Percentiles rank a stretch among this genome's conserved stretches.
Conservation (phyloP, 2,329 filamentous ascomycete species). For the Scedosporium apiospermum region DNA sequence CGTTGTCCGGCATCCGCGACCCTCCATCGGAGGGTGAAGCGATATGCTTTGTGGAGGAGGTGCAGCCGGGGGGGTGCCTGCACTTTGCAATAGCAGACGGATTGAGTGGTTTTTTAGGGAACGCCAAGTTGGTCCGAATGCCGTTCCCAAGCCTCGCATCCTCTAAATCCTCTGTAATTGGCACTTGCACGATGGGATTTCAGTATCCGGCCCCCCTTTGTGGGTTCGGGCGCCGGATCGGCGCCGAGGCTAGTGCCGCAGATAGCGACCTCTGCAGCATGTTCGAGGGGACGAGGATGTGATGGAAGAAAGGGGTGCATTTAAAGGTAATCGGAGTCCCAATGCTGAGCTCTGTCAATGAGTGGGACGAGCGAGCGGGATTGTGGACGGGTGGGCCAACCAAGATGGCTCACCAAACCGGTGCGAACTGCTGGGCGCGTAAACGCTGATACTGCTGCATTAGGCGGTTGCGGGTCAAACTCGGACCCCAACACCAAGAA, state of each 20-base stretch:
- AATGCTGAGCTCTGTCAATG: background rate
- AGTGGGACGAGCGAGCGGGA: background rate
- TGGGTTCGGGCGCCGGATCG: background rate
- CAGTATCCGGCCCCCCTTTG: background rate
- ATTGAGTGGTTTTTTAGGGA: background rate
- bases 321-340: background rate
- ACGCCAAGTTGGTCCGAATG: background rate
- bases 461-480: background rate
- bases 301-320: background rate
- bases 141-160: background rate
- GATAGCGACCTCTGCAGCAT: background rate
- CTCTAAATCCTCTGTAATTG: background rate
- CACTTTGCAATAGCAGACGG: background rate
- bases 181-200: background rate
- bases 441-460: background rate
- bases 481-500: background rate
- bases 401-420: background rate
- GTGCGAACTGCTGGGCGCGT: background rate
- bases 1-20: conserved; percentile 5
- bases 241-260: background rate
- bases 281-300: background rate
- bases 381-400: background rate
- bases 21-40: conserved; percentile 2
- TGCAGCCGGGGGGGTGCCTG: background rate
- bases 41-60: background rate